These are phyloP conservation scores for Coemansia asiatica DNA, from an alignment of 192 early-diverging fungal species.

Conservation along the genomic window DNA sequence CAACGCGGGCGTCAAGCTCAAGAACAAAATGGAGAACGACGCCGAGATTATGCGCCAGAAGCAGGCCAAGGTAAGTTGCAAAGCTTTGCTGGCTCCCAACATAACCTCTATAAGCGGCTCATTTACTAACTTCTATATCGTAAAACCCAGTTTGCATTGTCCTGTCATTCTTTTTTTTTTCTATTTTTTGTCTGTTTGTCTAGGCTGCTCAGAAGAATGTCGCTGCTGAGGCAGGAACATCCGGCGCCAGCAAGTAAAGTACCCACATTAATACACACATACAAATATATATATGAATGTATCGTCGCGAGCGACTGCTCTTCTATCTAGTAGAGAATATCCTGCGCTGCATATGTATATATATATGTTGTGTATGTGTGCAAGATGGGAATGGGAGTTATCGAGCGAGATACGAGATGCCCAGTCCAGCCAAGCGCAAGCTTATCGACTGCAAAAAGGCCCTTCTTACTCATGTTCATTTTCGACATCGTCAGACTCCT, in stretches of 20 bases:
- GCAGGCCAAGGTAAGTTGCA: slow-evolving; percentile 33
- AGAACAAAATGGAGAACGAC: slow-evolving; percentile 43
- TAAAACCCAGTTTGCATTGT: no score
- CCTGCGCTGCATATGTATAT: no score
- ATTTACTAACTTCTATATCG: no score
- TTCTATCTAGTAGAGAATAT: no score
- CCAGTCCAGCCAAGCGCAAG: no score
- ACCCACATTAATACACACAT: neutral
- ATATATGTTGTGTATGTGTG: neutral
- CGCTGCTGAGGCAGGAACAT: neutral
- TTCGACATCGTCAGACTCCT: neutral
- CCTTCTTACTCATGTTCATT: neutral
- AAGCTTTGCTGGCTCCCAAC: neutral
- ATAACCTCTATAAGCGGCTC: neutral
- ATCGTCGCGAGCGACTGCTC: no score
- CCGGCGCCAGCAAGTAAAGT: neutral
- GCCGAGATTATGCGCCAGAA: slow-evolving; percentile 56
- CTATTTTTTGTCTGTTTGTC: no score
- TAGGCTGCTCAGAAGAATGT: slow-evolving; percentile 9
- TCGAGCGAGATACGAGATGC: no score
- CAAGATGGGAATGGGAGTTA: no score
- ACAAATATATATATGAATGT: neutral
- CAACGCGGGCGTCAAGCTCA: slow-evolving; percentile 19
- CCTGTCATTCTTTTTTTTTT: no score
- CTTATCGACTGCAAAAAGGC: neutral